Evolutionary conservation across 176 grass and related monocot species (phyloP), one percentile per base, ranked within the genome.

Genomic region (Hyparrhenia diplandra): DNA sequence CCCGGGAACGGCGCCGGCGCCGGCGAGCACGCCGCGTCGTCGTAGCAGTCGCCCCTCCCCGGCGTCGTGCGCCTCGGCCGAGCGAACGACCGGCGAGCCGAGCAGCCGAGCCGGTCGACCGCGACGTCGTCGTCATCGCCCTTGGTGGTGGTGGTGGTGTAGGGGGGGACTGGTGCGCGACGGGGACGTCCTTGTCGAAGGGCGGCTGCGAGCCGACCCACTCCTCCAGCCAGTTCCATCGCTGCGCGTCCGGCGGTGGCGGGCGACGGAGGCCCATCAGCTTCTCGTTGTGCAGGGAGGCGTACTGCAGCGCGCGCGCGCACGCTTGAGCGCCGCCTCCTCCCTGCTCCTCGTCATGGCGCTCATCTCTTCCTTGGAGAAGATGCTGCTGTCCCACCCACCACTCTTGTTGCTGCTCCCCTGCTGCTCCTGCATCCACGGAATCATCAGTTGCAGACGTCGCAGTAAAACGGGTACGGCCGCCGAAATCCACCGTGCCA

Each of bases 171-270:
- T 67, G 85, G 86, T 85, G 82, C 47, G 83, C 79, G 42, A 88
- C 88, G 62, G 78, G 61, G 67, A 85, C 12, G 60, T 94, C 89
- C 76, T 88, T 91, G 75, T 94, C 89, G 62, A 91, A 77, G 46
- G 76, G 66, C 41, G 80, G 92, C 75, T 89, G 92, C 23, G 88
- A 81, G 28, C 86, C 89, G 49, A 94, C 86, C 92, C 92, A 94
- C 24, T 94, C 85, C 36, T 94, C 92, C 29, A 94, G 84, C 92
- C 92, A 94, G 76, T 67, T 91, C 92, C 92, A 94, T 17, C 92
- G 85, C 68, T 75, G 65, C 58, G 72, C 42, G 69, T 82, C 81
- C 29, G 5, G 71, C n/a, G n/a, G 47, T 49, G 80, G 59, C 64
- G 80, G 86, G 81, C 83, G 81, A 70, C 89, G 64, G 17, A 73